phyloP scores from a whole-genome alignment of 1,284 basidiomycete genomes.

The Exsudoporus floridanus region DNA sequence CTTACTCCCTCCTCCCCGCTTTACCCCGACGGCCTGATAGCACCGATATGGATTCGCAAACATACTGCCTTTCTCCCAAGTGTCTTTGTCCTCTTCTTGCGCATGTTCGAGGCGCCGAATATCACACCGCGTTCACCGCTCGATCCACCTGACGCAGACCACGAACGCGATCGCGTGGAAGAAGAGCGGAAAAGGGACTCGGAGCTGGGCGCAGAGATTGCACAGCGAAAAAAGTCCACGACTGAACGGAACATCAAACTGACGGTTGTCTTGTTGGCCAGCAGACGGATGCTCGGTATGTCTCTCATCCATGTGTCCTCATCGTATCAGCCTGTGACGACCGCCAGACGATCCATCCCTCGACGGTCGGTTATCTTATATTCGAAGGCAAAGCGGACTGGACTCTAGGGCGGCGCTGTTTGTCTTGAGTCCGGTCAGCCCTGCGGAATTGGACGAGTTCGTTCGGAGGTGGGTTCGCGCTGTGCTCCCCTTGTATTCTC shows the following conservation, averaged over 20 bases:
- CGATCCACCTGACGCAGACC: conserved; percentile 51
- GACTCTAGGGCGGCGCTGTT: conserved; percentile 92
- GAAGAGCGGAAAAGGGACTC: conserved; percentile 75
- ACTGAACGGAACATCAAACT: conserved; percentile 90
- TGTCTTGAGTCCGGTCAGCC: conserved; percentile 88
- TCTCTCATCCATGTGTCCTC: background rate
- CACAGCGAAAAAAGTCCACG: conserved; percentile 73
- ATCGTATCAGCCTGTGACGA: background rate
- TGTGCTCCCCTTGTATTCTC: background rate
- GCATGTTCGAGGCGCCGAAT: conserved; percentile 68
- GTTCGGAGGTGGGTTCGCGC: conserved; percentile 58
- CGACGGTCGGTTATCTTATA: conserved; percentile 80
- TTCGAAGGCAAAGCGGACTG: conserved; percentile 83
- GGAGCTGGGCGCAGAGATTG: conserved; percentile 76
- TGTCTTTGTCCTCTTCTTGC: conserved; percentile 88
- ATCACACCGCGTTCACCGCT: conserved; percentile 48
- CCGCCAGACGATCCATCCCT: conserved; percentile 75
- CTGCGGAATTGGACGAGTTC: conserved; percentile 81
- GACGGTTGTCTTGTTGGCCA: conserved; percentile 92
- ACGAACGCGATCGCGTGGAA: conserved; percentile 54
- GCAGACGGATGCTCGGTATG: conserved; percentile 75
- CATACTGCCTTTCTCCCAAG: conserved; percentile 89
- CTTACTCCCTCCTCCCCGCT: conserved; percentile 85
- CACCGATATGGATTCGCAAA: conserved; percentile 96
- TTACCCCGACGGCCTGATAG: conserved; percentile 92